phyloP scores from a whole-genome alignment of 208 protist species.

The Angomonas ambiguus region DNA sequence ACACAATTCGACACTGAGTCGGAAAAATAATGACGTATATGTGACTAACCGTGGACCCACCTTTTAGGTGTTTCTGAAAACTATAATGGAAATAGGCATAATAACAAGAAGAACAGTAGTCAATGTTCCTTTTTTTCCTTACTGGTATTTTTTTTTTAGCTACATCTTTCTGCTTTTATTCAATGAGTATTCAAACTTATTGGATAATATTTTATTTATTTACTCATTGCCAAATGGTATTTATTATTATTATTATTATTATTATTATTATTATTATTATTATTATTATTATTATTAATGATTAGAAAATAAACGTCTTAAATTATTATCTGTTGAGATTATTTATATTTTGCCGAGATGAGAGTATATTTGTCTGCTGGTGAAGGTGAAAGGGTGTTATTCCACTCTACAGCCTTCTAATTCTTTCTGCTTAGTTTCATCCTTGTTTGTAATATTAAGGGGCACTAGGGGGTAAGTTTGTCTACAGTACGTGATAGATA shows the following conservation, averaged over 20 bases:
- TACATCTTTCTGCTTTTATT: conserved; percentile 1
- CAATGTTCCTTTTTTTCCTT: conserved; percentile 10
- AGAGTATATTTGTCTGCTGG: background rate
- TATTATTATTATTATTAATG: conserved; percentile 1
- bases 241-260: background rate
- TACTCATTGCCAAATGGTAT: background rate
- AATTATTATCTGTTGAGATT: conserved; percentile 3
- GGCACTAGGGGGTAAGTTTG: too few species aligned
- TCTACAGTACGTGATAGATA: too few species aligned
- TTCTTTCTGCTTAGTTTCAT: too few species aligned
- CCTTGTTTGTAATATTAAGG: background rate
- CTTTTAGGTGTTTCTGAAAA: background rate
- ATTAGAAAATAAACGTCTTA: conserved; percentile 9
- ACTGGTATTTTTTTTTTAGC: background rate
- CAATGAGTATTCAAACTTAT: background rate
- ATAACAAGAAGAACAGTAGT: background rate
- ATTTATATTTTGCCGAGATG: background rate
- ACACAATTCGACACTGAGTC: conserved; percentile 44
- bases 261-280: background rate
- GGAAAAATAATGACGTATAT: conserved; percentile 16
- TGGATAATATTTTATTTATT: too few species aligned
- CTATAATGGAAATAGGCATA: too few species aligned
- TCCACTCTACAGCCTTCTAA: background rate
- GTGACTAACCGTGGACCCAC: conserved; percentile 6
- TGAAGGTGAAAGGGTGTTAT: background rate